Conservation (phyloP, 805 yeast genomes). For the Pichia manshurica region DNA sequence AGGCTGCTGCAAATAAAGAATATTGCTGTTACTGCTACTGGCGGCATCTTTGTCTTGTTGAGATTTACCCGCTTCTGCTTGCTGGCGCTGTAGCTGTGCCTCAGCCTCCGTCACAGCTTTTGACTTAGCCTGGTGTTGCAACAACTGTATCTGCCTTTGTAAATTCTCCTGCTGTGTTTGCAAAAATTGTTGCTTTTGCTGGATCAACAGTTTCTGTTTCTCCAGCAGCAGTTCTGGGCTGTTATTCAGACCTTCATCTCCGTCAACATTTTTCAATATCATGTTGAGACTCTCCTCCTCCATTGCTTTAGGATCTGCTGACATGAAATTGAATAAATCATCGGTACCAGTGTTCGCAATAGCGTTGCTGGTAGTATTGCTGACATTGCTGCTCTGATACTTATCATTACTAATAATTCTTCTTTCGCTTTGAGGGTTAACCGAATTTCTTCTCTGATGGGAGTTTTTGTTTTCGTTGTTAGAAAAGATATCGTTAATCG, state of each 20-base stretch:
- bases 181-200: conserved; percentile 9
- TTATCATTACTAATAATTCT: too few relatives aligned
- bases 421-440: too few relatives aligned
- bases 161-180: conserved; percentile 22
- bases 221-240: background rate
- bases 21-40: background rate
- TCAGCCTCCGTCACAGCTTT: background rate
- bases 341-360: background rate
- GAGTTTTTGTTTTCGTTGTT: conserved; percentile 5
- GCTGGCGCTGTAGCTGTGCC: background rate
- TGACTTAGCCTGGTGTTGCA: conserved; percentile 12
- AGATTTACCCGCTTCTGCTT: background rate
- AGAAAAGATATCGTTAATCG: conserved; percentile 32
- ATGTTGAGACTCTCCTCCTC: conserved; percentile 17
- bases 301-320: conserved; percentile 13
- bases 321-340: conserved; percentile 14
- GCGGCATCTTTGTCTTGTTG: background rate
- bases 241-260: background rate
- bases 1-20: background rate
- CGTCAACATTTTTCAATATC: conserved; percentile 11
- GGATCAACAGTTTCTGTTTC: conserved; percentile 1
- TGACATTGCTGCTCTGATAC: too few relatives aligned
- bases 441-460: background rate
- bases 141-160: conserved; percentile 17
- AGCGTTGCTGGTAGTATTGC: background rate